These are phyloP conservation scores for Flaveria floridana DNA, from an alignment of 140 eudicot species.

Conservation along the genomic window DNA sequence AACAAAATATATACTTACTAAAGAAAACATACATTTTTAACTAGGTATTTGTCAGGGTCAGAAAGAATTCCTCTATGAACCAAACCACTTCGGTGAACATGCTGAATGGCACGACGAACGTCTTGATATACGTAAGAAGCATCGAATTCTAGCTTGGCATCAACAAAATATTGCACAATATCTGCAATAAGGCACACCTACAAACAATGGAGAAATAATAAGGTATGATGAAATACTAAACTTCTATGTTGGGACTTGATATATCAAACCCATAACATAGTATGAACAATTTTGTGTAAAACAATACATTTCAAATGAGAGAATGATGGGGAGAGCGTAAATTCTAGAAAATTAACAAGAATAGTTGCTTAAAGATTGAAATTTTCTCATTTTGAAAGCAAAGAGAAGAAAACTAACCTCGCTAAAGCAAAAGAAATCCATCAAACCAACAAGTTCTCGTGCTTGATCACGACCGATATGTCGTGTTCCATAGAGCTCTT, in stretches of 20 bases:
- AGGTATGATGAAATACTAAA: neutral
- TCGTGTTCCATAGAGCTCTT: conserved; percentile 80
- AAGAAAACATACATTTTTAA: conserved; percentile 68
- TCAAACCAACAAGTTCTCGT: conserved; percentile 87
- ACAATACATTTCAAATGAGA: conserved; percentile 1
- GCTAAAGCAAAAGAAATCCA: conserved; percentile 98
- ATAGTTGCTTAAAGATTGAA: neutral
- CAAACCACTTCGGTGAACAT: conserved; percentile 90
- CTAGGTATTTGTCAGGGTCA: conserved; percentile 83
- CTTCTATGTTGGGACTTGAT: neutral
- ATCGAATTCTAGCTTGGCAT: conserved; percentile 91
- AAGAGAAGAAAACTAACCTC: conserved; percentile 58
- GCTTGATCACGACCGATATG: conserved; percentile 99
- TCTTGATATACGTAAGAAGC: conserved; percentile 87
- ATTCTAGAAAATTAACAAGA: neutral
- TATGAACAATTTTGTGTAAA: conserved; percentile 2
- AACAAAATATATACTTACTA: conserved; percentile 1
- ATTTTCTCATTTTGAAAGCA: neutral
- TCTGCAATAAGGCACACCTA: conserved; percentile 98
- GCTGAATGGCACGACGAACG: conserved; percentile 87
- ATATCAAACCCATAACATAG: neutral
- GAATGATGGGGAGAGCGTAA: conserved; percentile 4
- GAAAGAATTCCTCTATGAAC: conserved; percentile 79
- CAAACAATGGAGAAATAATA: conserved; percentile 28
- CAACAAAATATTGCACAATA: conserved; percentile 89